A percentile compares a stretch with the other conserved stretches of the same genome.
Evolutionary conservation across 345 rosid species (phyloP).

Genomic region (Eutrema heterophyllum): DNA sequence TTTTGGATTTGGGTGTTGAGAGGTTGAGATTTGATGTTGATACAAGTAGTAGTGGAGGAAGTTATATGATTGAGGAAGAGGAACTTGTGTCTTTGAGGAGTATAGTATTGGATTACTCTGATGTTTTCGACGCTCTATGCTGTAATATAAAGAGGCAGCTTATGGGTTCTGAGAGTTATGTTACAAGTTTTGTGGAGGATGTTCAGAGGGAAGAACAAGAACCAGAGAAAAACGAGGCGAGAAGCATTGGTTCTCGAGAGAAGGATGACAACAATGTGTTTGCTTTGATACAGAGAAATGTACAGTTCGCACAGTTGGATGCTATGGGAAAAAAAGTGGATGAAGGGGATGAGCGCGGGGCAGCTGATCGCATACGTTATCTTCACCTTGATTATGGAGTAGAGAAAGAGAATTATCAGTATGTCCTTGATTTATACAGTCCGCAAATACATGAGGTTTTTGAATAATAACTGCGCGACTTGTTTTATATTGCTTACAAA

Average conservation of each 20-base stretch:
- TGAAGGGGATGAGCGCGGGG: constrained; percentile 52
- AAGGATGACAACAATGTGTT: constrained; percentile 48
- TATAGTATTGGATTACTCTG: constrained; percentile 53
- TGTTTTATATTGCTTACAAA: neutral
- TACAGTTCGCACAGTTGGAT: constrained; percentile 76
- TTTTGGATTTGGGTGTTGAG: constrained; percentile 64
- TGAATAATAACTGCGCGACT: neutral
- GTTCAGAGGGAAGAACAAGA: constrained; percentile 15
- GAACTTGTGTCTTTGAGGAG: constrained; percentile 49
- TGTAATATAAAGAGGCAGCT: constrained; percentile 65
- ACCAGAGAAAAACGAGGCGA: neutral
- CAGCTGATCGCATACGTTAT: constrained; percentile 52
- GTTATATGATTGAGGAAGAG: constrained; percentile 43
- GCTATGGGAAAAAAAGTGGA: constrained; percentile 44
- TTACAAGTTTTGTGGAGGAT: constrained; percentile 34
- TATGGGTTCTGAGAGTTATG: constrained; percentile 40
- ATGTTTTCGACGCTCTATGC: constrained; percentile 65
- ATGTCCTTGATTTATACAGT: constrained; percentile 27
- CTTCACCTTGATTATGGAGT: constrained; percentile 68
- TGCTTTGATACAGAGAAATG: constrained; percentile 45
- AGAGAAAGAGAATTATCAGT: constrained; percentile 68
- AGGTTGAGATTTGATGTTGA: constrained; percentile 53
- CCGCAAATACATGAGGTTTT: constrained; percentile 7
- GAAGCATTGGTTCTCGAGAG: constrained; percentile 19
- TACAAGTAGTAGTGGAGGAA: constrained; percentile 23